These are phyloP conservation scores for Paramecium biaurelia DNA, from an alignment of 73 alveolate species.

Conservation along the genomic window DNA sequence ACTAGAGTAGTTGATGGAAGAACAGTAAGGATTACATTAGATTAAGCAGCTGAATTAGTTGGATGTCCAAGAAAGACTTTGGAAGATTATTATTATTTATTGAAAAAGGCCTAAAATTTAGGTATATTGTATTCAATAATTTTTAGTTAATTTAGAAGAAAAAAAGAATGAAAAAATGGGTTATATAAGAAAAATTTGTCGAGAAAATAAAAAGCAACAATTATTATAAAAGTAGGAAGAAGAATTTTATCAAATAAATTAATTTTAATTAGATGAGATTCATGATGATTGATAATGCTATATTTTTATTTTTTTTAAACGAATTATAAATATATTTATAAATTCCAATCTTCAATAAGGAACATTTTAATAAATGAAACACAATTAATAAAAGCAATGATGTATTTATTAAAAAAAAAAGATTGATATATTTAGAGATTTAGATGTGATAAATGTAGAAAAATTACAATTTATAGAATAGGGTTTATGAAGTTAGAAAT, in stretches of 20 bases:
- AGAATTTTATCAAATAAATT: not conserved
- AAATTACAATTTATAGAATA: not conserved
- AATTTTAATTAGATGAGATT: not conserved
- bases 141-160: constrained; percentile 39
- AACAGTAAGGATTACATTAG: constrained; percentile 35
- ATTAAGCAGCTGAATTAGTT: constrained; percentile 58
- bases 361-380: not conserved
- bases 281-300: constrained; percentile 27
- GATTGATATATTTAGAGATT: not conserved
- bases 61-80: constrained; percentile 62
- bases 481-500: not conserved
- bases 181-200: constrained; percentile 33
- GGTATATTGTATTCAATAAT: not conserved
- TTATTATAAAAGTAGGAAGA: not conserved
- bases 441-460: not conserved
- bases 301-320: not conserved
- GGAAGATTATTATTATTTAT: constrained; percentile 57
- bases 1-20: constrained; percentile 42
- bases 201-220: constrained; percentile 25
- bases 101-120: constrained; percentile 48
- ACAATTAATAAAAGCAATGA: not conserved
- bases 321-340: not conserved
- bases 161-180: constrained; percentile 59
- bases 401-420: too few relatives aligned
- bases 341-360: not conserved